Evolutionary conservation across 2,329 filamentous ascomycete species (phyloP).

Genomic region (Phyllosticta paracitricarpa): DNA sequence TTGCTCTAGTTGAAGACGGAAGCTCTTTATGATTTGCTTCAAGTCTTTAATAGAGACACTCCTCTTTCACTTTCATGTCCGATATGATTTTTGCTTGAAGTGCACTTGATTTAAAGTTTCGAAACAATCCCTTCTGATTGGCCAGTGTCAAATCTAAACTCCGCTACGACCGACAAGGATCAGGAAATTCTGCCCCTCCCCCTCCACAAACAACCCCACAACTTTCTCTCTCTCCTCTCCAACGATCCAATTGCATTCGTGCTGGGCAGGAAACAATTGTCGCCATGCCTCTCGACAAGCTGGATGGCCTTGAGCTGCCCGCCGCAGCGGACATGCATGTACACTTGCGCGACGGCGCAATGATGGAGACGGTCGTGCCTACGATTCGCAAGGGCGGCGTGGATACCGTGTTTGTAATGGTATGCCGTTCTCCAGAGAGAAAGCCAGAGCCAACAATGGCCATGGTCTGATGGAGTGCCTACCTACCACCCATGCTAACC

Average conservation of each 20-base stretch:
- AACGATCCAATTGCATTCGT: neutral
- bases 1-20: neutral
- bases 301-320: slow-evolving; percentile 36
- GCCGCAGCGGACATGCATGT: slow-evolving; percentile 44
- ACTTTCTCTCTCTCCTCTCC: neutral
- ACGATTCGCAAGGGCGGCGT: slow-evolving; percentile 42
- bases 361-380: slow-evolving; percentile 41
- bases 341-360: slow-evolving; percentile 42
- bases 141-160: neutral
- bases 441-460: neutral
- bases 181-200: neutral
- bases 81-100: neutral
- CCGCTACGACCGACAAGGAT: neutral
- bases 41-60: neutral
- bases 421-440: slow-evolving; percentile 13
- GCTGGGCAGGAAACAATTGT: too few species aligned
- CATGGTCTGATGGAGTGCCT: neutral
- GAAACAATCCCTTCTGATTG: neutral
- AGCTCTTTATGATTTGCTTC: neutral
- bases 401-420: slow-evolving; percentile 46
- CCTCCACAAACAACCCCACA: neutral
- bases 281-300: slow-evolving; percentile 29
- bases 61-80: too few species aligned
- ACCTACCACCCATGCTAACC: neutral
- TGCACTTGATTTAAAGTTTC: neutral